phyloP scores from a whole-genome alignment of 345 rosid genomes.

The Hibiscus mutabilis region DNA sequence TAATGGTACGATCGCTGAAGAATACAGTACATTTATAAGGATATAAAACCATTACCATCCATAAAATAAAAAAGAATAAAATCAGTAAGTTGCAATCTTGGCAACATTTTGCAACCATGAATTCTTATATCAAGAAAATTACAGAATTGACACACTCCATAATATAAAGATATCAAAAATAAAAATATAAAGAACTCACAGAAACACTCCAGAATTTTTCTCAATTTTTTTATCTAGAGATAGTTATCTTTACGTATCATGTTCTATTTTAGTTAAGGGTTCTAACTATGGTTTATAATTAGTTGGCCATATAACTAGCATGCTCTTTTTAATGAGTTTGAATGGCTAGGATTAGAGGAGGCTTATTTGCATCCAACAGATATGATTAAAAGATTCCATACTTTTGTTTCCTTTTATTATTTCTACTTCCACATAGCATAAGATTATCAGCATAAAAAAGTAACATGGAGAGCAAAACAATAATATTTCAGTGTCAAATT shows the following conservation, averaged over 20 bases:
- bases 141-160: neutral
- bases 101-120: neutral
- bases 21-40: constrained; percentile 1
- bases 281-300: neutral
- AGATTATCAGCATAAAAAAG: too few species aligned
- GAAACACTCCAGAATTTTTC: neutral
- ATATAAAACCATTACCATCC: neutral
- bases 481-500: too few species aligned
- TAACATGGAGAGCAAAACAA: too few species aligned
- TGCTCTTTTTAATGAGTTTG: neutral
- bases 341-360: neutral
- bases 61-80: neutral
- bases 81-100: neutral
- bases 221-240: neutral
- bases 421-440: neutral
- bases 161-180: too few species aligned
- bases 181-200: neutral
- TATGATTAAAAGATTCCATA: neutral
- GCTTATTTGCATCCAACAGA: neutral
- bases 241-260: neutral
- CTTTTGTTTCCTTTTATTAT: neutral
- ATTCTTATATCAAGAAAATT: neutral
- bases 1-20: constrained; percentile 83
- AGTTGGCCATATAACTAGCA: neutral
- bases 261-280: neutral